Evolutionary conservation across 345 rosid species (phyloP).

Genomic region (Pistacia integerrima): DNA sequence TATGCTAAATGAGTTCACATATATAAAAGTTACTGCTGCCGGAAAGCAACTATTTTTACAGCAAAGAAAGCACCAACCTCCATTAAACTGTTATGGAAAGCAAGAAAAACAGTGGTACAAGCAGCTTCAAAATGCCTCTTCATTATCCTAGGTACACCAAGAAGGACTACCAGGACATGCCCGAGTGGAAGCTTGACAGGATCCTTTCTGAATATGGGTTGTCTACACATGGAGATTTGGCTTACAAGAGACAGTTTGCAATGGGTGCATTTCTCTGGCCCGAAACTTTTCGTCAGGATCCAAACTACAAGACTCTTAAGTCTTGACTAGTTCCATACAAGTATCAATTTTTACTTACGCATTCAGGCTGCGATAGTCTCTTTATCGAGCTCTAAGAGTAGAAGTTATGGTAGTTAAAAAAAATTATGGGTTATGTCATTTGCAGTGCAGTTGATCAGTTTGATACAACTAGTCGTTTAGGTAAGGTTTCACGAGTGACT

Average conservation of each 20-base stretch:
- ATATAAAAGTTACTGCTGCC: neutral
- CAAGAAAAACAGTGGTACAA: slow-evolving; percentile 2
- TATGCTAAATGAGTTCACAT: neutral
- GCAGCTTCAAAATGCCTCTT: slow-evolving; percentile 54
- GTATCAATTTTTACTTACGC: neutral
- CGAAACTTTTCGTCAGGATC: neutral
- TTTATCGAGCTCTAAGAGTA: too few relatives aligned
- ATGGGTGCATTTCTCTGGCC: slow-evolving; percentile 69
- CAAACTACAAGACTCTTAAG: neutral
- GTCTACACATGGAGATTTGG: slow-evolving; percentile 36
- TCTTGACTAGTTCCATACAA: neutral
- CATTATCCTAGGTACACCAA: slow-evolving; percentile 59
- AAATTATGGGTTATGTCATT: too few relatives aligned
- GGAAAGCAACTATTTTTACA: neutral
- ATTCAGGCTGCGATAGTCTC: too few relatives aligned
- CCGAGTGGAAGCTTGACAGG: slow-evolving; percentile 58
- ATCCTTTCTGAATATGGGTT: slow-evolving; percentile 59
- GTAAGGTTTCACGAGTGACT: too few relatives aligned
- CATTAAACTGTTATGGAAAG: slow-evolving; percentile 18
- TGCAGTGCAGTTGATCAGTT: too few relatives aligned
- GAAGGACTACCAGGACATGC: slow-evolving; percentile 56
- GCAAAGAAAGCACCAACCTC: too few relatives aligned
- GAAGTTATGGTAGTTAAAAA: too few relatives aligned
- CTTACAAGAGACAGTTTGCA: slow-evolving; percentile 48
- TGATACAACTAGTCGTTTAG: too few relatives aligned